Conservation (phyloP, 2,329 filamentous ascomycete species). For the Bipolaris bicolor region DNA sequence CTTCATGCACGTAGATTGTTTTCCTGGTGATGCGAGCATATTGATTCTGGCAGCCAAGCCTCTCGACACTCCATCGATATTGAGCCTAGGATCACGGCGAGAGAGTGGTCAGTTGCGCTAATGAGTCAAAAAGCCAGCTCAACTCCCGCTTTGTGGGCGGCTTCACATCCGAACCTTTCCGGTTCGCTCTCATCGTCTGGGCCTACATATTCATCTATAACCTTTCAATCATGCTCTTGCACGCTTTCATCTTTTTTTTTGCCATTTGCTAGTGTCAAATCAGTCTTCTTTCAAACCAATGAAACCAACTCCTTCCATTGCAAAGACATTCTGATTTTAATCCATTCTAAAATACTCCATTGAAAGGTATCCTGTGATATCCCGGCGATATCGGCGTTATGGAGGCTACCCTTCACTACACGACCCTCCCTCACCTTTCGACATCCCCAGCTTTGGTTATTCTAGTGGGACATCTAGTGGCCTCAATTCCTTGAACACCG, state of each 20-base stretch:
- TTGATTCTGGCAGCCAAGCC: background rate
- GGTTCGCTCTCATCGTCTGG: too few species aligned
- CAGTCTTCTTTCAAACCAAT: background rate
- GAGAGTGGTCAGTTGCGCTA: slow-evolving; percentile 10
- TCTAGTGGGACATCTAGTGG: background rate
- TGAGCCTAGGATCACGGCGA: slow-evolving; percentile 2
- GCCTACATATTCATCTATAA: background rate
- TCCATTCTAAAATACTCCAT: background rate
- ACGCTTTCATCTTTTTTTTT: background rate
- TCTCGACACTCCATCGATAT: background rate
- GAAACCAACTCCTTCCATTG: background rate
- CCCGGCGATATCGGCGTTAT: background rate
- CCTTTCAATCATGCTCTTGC: background rate
- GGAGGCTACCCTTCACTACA: background rate
- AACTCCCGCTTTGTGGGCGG: background rate
- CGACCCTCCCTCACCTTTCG: background rate
- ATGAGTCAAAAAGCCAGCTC: slow-evolving; percentile 8
- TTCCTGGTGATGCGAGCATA: background rate
- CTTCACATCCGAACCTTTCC: background rate
- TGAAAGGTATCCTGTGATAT: slow-evolving; percentile 12
- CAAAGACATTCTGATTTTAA: too few species aligned
- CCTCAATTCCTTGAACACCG: background rate
- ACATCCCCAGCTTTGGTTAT: background rate
- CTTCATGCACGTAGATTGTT: background rate
- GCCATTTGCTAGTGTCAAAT: background rate